These are phyloP conservation scores for Puccinia brachypodii DNA, from an alignment of 1,284 basidiomycete species.

Conservation along the genomic window DNA sequence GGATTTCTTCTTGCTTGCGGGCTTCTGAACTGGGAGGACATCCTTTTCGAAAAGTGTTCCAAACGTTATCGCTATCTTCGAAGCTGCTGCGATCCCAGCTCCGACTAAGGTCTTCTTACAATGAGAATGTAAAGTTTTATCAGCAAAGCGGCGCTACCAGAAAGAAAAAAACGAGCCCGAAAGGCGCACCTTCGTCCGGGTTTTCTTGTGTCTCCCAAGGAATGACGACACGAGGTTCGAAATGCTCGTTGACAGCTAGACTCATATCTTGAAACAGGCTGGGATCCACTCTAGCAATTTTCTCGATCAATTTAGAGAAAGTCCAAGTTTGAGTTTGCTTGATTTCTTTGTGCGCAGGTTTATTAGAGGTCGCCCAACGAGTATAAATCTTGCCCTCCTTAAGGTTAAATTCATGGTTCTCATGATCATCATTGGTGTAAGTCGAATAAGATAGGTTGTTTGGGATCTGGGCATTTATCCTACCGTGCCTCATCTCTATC, in stretches of 20 bases:
- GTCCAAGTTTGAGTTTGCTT: slow-evolving; percentile 33
- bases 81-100: not conserved
- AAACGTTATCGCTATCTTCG: not conserved
- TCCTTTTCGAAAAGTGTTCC: slow-evolving; percentile 14
- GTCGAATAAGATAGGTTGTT: slow-evolving; percentile 3
- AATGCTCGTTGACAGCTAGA: slow-evolving; percentile 30
- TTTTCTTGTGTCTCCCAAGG: slow-evolving; percentile 21
- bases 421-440: slow-evolving; percentile 29
- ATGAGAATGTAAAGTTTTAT: not conserved
- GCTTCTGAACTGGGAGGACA: slow-evolving; percentile 34
- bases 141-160: not conserved
- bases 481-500: slow-evolving; percentile 3
- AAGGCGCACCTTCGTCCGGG: not conserved
- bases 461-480: not conserved
- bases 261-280: slow-evolving; percentile 29
- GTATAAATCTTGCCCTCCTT: slow-evolving; percentile 9
- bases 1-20: not conserved
- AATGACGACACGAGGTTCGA: slow-evolving; percentile 27
- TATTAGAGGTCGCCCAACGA: slow-evolving; percentile 9
- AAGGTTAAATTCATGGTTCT: slow-evolving; percentile 33
- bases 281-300: slow-evolving; percentile 10
- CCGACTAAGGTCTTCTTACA: not conserved
- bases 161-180: not conserved
- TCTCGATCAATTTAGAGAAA: slow-evolving; percentile 31
- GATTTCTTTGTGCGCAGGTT: slow-evolving; percentile 5